Evolutionary conservation across 2,329 filamentous ascomycete genomes (phyloP).

Genomic region (Harringtonia lauricola): DNA sequence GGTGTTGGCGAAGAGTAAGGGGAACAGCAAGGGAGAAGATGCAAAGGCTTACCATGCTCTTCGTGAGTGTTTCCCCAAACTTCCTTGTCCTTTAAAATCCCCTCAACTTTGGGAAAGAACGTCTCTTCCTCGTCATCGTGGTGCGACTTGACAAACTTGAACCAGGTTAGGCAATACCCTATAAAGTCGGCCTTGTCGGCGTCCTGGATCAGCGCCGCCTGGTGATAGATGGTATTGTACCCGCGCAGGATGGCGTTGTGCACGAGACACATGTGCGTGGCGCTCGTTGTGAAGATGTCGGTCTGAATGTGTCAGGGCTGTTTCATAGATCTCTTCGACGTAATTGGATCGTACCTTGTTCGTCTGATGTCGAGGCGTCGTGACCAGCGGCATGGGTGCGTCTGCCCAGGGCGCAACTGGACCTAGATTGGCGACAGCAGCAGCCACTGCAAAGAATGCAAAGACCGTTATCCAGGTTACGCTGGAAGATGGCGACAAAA

Average conservation of each 20-base stretch:
- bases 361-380: conserved; percentile 40
- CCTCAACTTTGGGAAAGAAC: conserved; percentile 44
- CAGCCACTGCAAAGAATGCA: background rate
- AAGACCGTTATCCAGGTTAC: background rate
- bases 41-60: conserved; percentile 51
- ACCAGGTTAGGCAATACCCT: conserved; percentile 45
- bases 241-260: conserved; percentile 54
- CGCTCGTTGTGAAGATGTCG: conserved; percentile 46
- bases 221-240: conserved; percentile 52
- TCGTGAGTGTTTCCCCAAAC: conserved; percentile 41
- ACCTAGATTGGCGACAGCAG: background rate
- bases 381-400: conserved; percentile 39
- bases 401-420: conserved; percentile 35
- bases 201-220: conserved; percentile 35
- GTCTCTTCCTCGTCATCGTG: conserved; percentile 48
- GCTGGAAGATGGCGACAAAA: background rate
- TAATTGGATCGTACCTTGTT: conserved; percentile 28
- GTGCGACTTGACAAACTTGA: conserved; percentile 47
- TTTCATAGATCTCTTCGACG: background rate
- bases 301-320: conserved; percentile 28
- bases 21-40: no score
- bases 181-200: conserved; percentile 46
- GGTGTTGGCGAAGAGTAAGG: background rate
- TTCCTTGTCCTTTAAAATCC: conserved; percentile 36
- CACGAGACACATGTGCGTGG: conserved; percentile 49